Base-by-base conservation (phyloP, 192 early-diverging fungal genomes). In the Umbelopsis sp. region DNA sequence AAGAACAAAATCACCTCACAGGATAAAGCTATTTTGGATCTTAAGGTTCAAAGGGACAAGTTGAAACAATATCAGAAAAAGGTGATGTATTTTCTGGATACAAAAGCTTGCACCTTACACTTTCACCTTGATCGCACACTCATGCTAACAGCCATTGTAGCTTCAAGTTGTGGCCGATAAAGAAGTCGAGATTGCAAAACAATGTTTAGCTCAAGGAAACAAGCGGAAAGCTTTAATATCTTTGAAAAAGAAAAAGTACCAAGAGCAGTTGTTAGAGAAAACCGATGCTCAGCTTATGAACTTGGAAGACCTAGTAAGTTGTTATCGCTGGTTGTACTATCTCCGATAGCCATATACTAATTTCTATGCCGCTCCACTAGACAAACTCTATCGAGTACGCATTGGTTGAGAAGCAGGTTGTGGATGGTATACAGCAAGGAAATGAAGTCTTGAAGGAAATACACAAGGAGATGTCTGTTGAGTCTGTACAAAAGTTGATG, bases 41-140 rank as follows among this genome's bases (percentile, higher is more conserved):
- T 99, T 67, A 98, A 98, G 70, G 85, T 95, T 15, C 98, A 99
- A 79, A 84, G 96, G 46, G 98, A 99, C 81, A 95, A 93, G 74
- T 80, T 99, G 3, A 93, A 89, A 68, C 88, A 94, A 77, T 98
- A 97, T 71, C 91, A 95, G 55, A 95, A 93, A 80, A 89, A 92
- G 84, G 93, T 94, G 84, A 44, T 76, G 15, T 35, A 30, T 6
- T 18, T 61, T 18, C 11, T 18, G 0, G 33, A 25, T 46, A 12
- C 4, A 5, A 18, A 10, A 41, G 25, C 20, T 13, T 18, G 30
- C 70, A 27, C 41, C 37, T 41, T 41, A 10, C 1, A 33, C 18
- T 64, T 25, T 64, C 8, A 37, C 27, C 27, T 30, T 30, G 27
- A 30, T 30, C 27, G 27, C 27, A 41, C 1, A 10, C 33, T 30